These are phyloP conservation scores for Kickxella alabastrina DNA, from an alignment of 192 early-diverging fungal genomes.

Conservation along the genomic window DNA sequence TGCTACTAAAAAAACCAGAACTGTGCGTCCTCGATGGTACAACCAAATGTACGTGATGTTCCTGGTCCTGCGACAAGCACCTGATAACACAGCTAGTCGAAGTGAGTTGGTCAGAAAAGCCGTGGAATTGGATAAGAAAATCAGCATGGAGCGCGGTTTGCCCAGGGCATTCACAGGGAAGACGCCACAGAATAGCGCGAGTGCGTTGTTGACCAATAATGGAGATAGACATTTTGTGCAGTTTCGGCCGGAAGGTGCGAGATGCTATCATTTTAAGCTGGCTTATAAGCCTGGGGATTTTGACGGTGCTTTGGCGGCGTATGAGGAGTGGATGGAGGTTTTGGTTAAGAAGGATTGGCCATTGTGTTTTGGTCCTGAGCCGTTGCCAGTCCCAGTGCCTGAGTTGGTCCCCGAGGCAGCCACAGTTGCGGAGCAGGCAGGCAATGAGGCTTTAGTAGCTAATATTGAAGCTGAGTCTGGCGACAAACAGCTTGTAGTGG, in stretches of 20 bases:
- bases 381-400: no score
- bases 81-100: conserved; percentile 64
- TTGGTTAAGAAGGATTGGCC: conserved; percentile 79
- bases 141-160: conserved; percentile 65
- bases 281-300: conserved; percentile 79
- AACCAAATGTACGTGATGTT: conserved; percentile 85
- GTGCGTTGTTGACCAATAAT: conserved; percentile 72
- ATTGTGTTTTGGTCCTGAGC: conserved; percentile 67
- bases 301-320: conserved; percentile 63
- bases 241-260: conserved; percentile 64
- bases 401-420: no score
- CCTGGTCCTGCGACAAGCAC: conserved; percentile 68
- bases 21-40: conserved; percentile 73
- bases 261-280: conserved; percentile 70
- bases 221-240: conserved; percentile 70
- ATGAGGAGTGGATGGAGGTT: conserved; percentile 69
- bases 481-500: no score
- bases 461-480: no score
- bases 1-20: background rate
- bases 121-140: conserved; percentile 72
- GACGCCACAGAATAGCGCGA: conserved; percentile 77
- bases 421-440: no score
- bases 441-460: no score
- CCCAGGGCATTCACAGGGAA: conserved; percentile 85
- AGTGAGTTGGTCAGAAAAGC: conserved; percentile 70